A percentile compares a stretch with the other conserved stretches of the same genome.
Conservation (phyloP, 306 rosid genomes). For the Begonia loranthoides region DNA sequence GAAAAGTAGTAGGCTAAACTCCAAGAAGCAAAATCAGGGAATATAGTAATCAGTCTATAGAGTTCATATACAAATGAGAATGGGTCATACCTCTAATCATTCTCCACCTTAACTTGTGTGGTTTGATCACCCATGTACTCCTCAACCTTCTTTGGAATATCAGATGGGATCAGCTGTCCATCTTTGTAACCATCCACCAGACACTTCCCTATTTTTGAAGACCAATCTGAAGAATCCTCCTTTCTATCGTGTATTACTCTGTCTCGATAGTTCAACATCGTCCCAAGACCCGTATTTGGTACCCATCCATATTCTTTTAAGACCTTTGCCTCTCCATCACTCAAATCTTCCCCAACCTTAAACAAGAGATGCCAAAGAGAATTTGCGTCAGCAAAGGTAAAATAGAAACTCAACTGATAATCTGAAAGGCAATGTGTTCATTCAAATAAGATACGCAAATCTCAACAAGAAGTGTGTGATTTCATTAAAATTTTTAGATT, state of each 20-base stretch:
- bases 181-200: conserved; percentile 59
- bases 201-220: conserved; percentile 66
- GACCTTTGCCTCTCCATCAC: conserved; percentile 65
- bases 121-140: conserved; percentile 21
- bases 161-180: conserved; percentile 28
- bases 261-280: conserved; percentile 72
- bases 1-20: too few species aligned
- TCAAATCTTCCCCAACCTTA: conserved; percentile 46
- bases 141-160: conserved; percentile 32
- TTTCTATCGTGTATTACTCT: conserved; percentile 82
- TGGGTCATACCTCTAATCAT: neutral
- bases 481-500: too few species aligned
- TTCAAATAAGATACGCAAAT: too few species aligned
- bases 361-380: neutral
- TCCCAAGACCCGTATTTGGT: conserved; percentile 70
- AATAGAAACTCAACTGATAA: too few species aligned
- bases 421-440: neutral
- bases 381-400: neutral
- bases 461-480: too few species aligned
- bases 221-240: conserved; percentile 64
- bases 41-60: neutral
- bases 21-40: too few species aligned
- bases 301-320: conserved; percentile 68
- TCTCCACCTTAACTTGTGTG: conserved; percentile 24
- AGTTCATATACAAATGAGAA: neutral